Base-by-base conservation (phyloP, 148 eudicot genomes). In the Fagopyrum esculentum region DNA sequence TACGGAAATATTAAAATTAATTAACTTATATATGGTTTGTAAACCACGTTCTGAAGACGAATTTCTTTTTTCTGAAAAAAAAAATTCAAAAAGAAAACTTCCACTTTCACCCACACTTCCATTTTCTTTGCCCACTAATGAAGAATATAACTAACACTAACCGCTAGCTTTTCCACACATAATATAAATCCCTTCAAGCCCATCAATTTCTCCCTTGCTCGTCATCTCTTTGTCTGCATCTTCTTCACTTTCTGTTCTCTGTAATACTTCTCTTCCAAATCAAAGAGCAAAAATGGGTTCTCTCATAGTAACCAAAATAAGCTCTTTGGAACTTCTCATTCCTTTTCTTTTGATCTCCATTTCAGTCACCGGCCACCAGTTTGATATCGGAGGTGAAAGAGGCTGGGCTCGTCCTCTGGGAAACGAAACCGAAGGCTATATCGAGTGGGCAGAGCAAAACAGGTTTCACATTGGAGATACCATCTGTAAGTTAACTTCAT, bases 381-480 rank as follows among this genome's bases (percentile, higher is more conserved):
- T 83, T 6, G 71, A 83, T 44, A 91, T 89, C 1, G 93, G 93
- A 4, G 88, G 85, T 9, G 72, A 82, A 0, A 73, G 45, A 9
- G 88, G 87, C 0, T 89, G 93, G 93, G 59, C 68, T 22, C 78
- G 71, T 45, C 90, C 89, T 3, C 75, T 78, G 8, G 88, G 83
- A n/a, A 82, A 83, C 16, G 84, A 83, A 44, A 7, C 80, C 22
- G 86, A 83, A 45, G 83, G 91, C 1, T 89, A 86, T 73, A 89
- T 87, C 66, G 87, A 86, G 40, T 89, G 91, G 93, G 93, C 93
- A 12, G 76, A 86, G 56, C 78, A 81, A 52, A 78, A 87, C 83
- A 73, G 91, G 73, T 89, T 89, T 78, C 91, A 73, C 78, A 78
- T 87, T 69, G 89, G 88, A 56, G 93, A 89, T 46, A 74, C 86